A percentile compares a stretch with the other conserved stretches of the same genome.
Evolutionary conservation across 768 basidiomycete genomes (phyloP).

Genomic region (Panellus pusillus): DNA sequence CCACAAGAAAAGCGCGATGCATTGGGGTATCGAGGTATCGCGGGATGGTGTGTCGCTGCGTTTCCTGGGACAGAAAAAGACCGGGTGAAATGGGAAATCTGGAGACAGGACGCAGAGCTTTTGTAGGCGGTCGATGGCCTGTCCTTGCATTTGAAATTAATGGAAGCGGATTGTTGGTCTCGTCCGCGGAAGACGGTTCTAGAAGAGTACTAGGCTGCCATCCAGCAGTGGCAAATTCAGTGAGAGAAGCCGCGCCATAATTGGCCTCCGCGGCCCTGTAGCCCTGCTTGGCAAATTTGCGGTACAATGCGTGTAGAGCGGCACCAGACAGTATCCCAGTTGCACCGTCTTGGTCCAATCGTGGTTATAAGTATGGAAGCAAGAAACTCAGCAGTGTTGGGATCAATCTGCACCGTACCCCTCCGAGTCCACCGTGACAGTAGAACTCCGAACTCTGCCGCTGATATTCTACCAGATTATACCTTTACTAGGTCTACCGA

Average conservation of each 20-base stretch:
- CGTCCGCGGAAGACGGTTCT: slow-evolving; percentile 20
- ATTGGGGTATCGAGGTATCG: slow-evolving; percentile 2
- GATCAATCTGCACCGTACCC: too few relatives aligned
- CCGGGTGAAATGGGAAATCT: slow-evolving; percentile 13
- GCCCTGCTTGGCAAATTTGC: too few relatives aligned
- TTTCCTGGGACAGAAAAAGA: slow-evolving; percentile 4
- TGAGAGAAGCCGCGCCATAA: slow-evolving; percentile 10
- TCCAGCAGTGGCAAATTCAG: slow-evolving; percentile 12
- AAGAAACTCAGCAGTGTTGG: too few relatives aligned
- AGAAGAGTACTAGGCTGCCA: slow-evolving; percentile 18
- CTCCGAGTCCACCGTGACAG: too few relatives aligned
- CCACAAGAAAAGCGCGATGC: slow-evolving; percentile 13
- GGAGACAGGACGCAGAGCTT: slow-evolving; percentile 10
- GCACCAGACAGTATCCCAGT: too few relatives aligned
- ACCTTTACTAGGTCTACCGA: too few relatives aligned
- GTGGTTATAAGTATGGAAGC: too few relatives aligned
- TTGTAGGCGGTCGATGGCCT: slow-evolving; percentile 15
- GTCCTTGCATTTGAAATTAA: slow-evolving; percentile 9
- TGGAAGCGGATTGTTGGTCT: slow-evolving; percentile 15
- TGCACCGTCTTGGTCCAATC: too few relatives aligned
- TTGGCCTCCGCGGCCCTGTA: slow-evolving; percentile 9
- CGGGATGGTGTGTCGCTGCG: slow-evolving; percentile 10
- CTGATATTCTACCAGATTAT: too few relatives aligned
- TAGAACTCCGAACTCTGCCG: too few relatives aligned
- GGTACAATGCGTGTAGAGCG: too few relatives aligned